phyloP scores from a whole-genome alignment of 1,284 basidiomycete species.

The Cutaneotrichosporon mucoides region DNA sequence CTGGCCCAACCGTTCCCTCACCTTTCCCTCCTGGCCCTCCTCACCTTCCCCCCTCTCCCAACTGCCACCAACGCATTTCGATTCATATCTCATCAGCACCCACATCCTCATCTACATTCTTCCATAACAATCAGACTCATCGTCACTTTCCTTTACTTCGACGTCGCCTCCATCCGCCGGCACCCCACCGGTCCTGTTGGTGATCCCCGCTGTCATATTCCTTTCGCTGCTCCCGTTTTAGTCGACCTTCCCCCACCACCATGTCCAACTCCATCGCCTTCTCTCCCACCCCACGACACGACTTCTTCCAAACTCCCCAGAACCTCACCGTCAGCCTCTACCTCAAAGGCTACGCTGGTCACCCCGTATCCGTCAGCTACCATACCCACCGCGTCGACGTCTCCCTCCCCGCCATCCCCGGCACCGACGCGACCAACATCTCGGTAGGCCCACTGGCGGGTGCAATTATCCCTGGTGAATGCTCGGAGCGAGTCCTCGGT shows the following conservation, averaged over 20 bases:
- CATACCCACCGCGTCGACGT: conserved; percentile 14
- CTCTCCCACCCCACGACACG: conserved; percentile 54
- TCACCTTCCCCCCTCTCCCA: too few relatives aligned
- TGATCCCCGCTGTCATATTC: too few relatives aligned
- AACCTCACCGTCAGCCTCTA: conserved; percentile 70
- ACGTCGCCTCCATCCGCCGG: too few relatives aligned
- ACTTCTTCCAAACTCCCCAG: conserved; percentile 82
- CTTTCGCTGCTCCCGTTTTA: too few relatives aligned
- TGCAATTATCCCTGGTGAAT: conserved; percentile 64
- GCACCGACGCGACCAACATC: conserved; percentile 55
- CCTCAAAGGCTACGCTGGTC: conserved; percentile 58
- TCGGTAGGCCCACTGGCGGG: conserved; percentile 67
- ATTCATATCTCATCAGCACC: too few relatives aligned
- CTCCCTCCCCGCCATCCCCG: conserved; percentile 57
- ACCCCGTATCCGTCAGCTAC: conserved; percentile 56
- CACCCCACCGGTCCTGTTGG: too few relatives aligned
- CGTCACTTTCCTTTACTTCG: too few relatives aligned
- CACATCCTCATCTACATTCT: too few relatives aligned
- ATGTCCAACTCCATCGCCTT: not conserved
- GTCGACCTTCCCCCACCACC: not conserved
- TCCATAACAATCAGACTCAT: too few relatives aligned
- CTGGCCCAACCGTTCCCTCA: too few relatives aligned
- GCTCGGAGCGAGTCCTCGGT: conserved; percentile 66
- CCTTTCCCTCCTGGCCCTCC: too few relatives aligned
- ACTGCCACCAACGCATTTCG: too few relatives aligned